Evolutionary conservation across 805 yeast species (phyloP).

Genomic region (Barnettozyma siamensis): DNA sequence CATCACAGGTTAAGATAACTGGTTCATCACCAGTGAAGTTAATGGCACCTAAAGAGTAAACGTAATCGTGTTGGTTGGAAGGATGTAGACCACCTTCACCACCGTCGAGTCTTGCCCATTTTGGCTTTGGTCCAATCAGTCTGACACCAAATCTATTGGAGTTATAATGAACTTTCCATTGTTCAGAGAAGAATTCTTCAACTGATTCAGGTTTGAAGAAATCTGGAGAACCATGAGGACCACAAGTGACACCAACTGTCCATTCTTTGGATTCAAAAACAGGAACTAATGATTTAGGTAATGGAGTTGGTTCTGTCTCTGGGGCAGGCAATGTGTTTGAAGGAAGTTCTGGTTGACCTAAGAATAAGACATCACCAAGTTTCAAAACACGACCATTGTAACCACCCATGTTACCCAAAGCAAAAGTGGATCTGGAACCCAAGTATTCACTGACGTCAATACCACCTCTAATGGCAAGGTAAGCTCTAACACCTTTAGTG

Average conservation of each 20-base stretch:
- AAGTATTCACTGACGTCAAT: slow-evolving; percentile 90
- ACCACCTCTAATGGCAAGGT: slow-evolving; percentile 88
- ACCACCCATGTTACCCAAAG: slow-evolving; percentile 90
- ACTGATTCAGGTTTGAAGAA: slow-evolving; percentile 77
- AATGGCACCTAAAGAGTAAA: slow-evolving; percentile 92
- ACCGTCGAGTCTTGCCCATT: slow-evolving; percentile 95
- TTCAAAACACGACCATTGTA: slow-evolving; percentile 88
- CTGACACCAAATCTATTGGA: slow-evolving; percentile 96
- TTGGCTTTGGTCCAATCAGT: slow-evolving; percentile 90
- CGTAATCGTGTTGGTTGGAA: slow-evolving; percentile 97
- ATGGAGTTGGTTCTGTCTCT: slow-evolving; percentile 50
- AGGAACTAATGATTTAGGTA: slow-evolving; percentile 43
- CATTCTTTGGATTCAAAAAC: slow-evolving; percentile 39
- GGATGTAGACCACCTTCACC: slow-evolving; percentile 99
- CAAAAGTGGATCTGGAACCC: slow-evolving; percentile 96
- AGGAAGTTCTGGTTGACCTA: slow-evolving; percentile 70
- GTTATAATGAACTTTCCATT: slow-evolving; percentile 95
- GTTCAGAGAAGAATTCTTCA: slow-evolving; percentile 63
- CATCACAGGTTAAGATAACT: slow-evolving; percentile 93
- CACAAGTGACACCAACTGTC: slow-evolving; percentile 91
- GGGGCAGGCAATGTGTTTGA: slow-evolving; percentile 72
- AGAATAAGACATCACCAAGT: slow-evolving; percentile 84
- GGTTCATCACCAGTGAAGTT: slow-evolving; percentile 99
- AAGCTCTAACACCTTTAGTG: slow-evolving; percentile 78
- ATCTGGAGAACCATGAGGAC: slow-evolving; percentile 98